Conservation (phyloP, 768 basidiomycete species). For the Tulasnella calospora region DNA sequence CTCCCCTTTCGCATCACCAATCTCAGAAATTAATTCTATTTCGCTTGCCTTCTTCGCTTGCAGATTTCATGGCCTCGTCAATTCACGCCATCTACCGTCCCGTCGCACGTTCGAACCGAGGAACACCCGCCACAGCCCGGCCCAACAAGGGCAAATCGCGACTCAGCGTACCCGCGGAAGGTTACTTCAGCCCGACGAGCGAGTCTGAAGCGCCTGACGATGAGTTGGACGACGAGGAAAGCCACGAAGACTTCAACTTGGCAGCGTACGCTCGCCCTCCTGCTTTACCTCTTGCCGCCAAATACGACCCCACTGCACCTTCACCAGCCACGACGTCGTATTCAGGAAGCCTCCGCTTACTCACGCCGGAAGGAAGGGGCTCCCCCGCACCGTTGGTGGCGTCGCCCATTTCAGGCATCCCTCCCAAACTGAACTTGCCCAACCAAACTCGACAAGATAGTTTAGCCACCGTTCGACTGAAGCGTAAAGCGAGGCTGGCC, state of each 20-base stretch:
- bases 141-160: conserved; percentile 4
- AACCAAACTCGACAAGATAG: conserved; percentile 48
- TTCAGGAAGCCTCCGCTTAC: background rate
- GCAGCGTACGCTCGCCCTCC: background rate
- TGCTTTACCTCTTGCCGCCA: background rate
- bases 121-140: conserved; percentile 14
- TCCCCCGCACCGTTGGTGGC: background rate
- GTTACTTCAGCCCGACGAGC: conserved; percentile 19
- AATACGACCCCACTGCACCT: conserved; percentile 17
- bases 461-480: conserved; percentile 65
- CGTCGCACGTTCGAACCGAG: conserved; percentile 28
- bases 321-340: background rate
- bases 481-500: conserved; percentile 68
- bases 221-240: conserved; percentile 36
- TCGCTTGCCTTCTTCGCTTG: conserved; percentile 27
- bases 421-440: background rate
- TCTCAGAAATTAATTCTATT: background rate
- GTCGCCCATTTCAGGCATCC: conserved; percentile 13
- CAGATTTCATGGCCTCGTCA: conserved; percentile 63
- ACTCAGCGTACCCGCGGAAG: background rate
- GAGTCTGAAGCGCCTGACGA: conserved; percentile 21
- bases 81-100: conserved; percentile 86
- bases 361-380: background rate
- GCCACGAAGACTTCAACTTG: conserved; percentile 43
- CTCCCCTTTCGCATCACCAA: background rate